Evolutionary conservation across 2,329 filamentous ascomycete species (phyloP), one percentile per base, ranked within the genome.

Genomic region (Fusarium domesticum): DNA sequence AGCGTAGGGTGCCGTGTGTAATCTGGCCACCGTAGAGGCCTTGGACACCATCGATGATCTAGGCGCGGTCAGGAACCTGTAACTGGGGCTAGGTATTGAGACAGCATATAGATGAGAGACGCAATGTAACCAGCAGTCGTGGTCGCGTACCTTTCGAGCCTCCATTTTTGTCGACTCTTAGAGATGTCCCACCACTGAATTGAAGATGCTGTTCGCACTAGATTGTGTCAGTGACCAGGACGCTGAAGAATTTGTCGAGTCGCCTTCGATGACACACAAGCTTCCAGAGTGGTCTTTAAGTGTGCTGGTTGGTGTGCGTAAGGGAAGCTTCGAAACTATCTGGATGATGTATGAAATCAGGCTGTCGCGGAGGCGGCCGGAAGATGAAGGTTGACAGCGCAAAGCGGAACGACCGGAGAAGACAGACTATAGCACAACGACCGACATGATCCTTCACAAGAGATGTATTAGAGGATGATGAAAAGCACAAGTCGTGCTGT

Each of bases 1-100:
- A 70, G 58, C 81, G 77, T 41, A 85, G 68, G 48, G 75, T 79
- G 50, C 80, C 80, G 18, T 68, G 69, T 23, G 76, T 76, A 39
- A 74, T 73, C 54, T 78, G 73, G 59, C 81, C 82, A 42, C 75
- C 74, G 51, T 79, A 75, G 52, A 83, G 74, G 59, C 79, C 77
- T 51, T 81, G 76, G 44, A 84, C 80, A 63, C 78, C 69, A 50
- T 87, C 78, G 57, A 75, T 62, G 45, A 74, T 66, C 74, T 76
- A 43, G 37, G 35, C 37, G 17, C 37, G 15, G 46, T 64, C 42
- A 62, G 59, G 34, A 39, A 18, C 35, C 23, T 40, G 23, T 37
- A 39, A 11, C 14, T 25, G 4, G 39, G 32, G 8, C 12, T 5
- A 32, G 17, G 14, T 28, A 34, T 17, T 7, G 17, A n/a, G 14